Base-by-base conservation (phyloP, 2,329 filamentous ascomycete species). In the Xylaria hypoxylon region DNA sequence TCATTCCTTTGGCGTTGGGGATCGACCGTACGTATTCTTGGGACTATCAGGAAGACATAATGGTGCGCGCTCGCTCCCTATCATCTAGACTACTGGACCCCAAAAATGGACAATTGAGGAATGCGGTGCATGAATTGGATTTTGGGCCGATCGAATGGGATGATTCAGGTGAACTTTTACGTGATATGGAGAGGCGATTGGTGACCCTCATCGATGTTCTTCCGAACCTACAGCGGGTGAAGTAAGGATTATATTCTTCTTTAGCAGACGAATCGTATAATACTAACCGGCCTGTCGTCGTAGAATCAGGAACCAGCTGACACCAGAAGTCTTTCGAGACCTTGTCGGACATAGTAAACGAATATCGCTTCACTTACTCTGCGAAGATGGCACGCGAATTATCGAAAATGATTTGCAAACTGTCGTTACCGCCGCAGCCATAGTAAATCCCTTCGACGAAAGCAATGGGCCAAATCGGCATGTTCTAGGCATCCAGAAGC, bases 191-290 rank as follows among this genome's bases (percentile, higher is more conserved):
- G 40, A 19, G 40, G 22, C 19, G 31, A 40, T 58, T 66, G 31
- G 28, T 62, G 17, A n/a, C 47, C 8, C n/a, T 66, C 3, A 38
- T 62, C 26, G 59, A 62, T 24, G n/a, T 5, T 2, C 64, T 66
- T 19, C 64, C 64, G 19, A 66, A 66, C 56, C 42, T 67, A 45
- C 56, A 38, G 55, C 38, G 48, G 15, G 42, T 64, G 22, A 64
- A 56, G 62, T 64, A 59, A 15, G 62, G 45, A 28, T 26, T 8
- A 7, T 22, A 13, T 8, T 2, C 44, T 35, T 47, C 8, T 58
- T 22, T 28, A 8, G 17, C 10, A 45, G 35, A 52, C 22, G 22
- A 47, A n/a, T 11, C 15, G 24, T 19, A 38, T 44, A 4, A 40
- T 13, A 40, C 56, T 59, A 42, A 55, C 56, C 10, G 15, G 42